These are phyloP conservation scores for Debaryomyces sp. DNA, from an alignment of 1,139 yeast species.

Conservation along the genomic window DNA sequence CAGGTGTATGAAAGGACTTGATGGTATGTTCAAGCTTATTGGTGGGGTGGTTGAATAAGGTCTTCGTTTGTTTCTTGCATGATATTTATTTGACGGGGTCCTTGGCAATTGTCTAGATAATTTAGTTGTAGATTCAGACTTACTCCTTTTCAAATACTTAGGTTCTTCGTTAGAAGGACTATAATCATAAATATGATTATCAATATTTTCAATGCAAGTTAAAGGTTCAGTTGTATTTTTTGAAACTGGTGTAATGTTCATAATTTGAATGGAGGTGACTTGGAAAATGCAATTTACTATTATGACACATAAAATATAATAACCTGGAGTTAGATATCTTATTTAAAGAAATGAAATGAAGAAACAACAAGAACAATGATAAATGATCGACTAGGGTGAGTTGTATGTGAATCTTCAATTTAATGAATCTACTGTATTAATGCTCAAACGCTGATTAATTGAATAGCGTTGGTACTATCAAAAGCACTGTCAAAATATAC, in stretches of 20 bases:
- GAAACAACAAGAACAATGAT: slow-evolving; percentile 2
- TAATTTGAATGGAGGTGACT: slow-evolving; percentile 5
- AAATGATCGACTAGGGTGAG: slow-evolving; percentile 35
- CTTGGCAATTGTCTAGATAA: slow-evolving; percentile 8
- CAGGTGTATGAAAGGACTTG: slow-evolving; percentile 10
- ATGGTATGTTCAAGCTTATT: neutral
- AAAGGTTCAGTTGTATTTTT: slow-evolving; percentile 29
- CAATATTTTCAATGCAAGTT: slow-evolving; percentile 21
- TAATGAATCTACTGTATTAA: slow-evolving; percentile 7
- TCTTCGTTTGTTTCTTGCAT: slow-evolving; percentile 15
- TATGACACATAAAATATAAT: slow-evolving; percentile 2
- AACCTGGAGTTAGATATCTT: neutral
- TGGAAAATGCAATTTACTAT: neutral
- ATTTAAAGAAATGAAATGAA: slow-evolving; percentile 4
- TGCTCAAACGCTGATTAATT: neutral
- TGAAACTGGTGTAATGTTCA: slow-evolving; percentile 16
- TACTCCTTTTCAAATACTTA: slow-evolving; percentile 9
- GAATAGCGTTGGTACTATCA: neutral
- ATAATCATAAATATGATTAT: slow-evolving; percentile 27
- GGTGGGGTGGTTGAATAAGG: slow-evolving; percentile 3
- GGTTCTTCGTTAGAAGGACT: neutral
- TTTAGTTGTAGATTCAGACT: slow-evolving; percentile 7
- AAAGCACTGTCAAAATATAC: neutral
- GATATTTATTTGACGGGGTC: slow-evolving; percentile 13
- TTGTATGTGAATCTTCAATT: slow-evolving; percentile 17